phyloP scores from a whole-genome alignment of 495 filamentous ascomycete species.

The Trichoderma orchidacearum region DNA sequence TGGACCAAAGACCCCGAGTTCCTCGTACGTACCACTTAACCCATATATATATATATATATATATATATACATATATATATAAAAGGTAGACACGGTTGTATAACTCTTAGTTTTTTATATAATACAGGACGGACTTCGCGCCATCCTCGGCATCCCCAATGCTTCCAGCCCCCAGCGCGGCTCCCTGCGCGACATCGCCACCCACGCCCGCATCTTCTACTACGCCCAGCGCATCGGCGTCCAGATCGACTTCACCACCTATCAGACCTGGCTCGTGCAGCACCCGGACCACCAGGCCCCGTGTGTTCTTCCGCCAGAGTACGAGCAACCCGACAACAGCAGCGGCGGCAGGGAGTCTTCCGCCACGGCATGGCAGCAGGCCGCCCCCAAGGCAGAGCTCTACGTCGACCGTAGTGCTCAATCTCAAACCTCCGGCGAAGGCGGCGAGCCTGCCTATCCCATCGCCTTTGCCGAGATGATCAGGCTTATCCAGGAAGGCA shows the following conservation, averaged over 20 bases:
- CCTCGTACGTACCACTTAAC: background rate
- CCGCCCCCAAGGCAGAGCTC: constrained; percentile 28
- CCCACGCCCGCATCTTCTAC: constrained; percentile 29
- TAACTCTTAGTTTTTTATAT: no score
- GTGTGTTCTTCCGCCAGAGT: constrained; percentile 7
- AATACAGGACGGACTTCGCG: constrained; percentile 1
- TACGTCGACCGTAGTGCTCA: constrained; percentile 11
- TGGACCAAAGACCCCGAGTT: constrained; percentile 2
- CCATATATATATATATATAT: background rate
- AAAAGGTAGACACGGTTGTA: no score
- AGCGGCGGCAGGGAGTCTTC: constrained; percentile 7
- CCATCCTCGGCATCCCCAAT: constrained; percentile 4
- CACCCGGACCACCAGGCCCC: constrained; percentile 1
- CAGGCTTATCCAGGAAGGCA: constrained; percentile 70
- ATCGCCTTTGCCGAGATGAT: constrained; percentile 80
- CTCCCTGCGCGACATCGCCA: constrained; percentile 12
- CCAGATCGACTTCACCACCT: constrained; percentile 19
- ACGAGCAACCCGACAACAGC: constrained; percentile 9
- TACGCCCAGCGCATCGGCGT: constrained; percentile 23
- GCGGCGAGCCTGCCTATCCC: constrained; percentile 53
- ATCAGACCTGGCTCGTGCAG: constrained; percentile 17
- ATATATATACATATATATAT: background rate
- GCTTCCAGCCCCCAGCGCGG: background rate
- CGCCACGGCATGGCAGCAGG: constrained; percentile 24
- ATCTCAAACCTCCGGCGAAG: constrained; percentile 10